Evolutionary conservation across 805 yeast genomes (phyloP).

Genomic region (Barnettozyma sucrosica): DNA sequence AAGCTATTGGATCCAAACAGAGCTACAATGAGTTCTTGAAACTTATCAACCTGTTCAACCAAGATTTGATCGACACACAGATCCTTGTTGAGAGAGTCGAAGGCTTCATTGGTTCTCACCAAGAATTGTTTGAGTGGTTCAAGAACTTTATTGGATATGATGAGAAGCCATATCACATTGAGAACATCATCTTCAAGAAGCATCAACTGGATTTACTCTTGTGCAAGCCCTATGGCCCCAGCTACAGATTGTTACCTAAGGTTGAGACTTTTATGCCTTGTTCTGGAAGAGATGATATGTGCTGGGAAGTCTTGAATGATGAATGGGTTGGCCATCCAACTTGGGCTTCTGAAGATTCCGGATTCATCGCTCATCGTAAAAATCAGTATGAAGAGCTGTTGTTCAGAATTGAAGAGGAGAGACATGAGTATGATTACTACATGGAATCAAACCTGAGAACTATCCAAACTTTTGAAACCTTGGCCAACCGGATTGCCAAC

Average conservation of each 20-base stretch:
- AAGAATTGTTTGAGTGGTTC: constrained; percentile 86
- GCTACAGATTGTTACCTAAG: constrained; percentile 88
- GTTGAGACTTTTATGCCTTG: constrained; percentile 96
- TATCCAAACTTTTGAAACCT: constrained; percentile 90
- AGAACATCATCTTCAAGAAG: constrained; percentile 79
- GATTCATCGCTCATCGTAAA: constrained; percentile 97
- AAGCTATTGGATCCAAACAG: constrained; percentile 80
- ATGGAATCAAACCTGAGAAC: constrained; percentile 94
- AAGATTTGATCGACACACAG: constrained; percentile 79
- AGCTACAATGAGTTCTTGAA: constrained; percentile 90
- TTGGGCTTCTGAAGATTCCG: constrained; percentile 99
- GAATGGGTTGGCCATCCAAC: constrained; percentile 99
- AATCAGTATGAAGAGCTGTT: constrained; percentile 96
- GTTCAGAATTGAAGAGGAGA: constrained; percentile 93
- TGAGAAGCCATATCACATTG: constrained; percentile 80
- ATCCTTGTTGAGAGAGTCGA: constrained; percentile 81
- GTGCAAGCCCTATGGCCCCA: constrained; percentile 94
- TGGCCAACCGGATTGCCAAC: constrained; percentile 87
- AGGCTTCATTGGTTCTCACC: constrained; percentile 74
- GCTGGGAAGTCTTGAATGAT: constrained; percentile 97
- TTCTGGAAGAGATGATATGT: constrained; percentile 97
- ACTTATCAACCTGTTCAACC: constrained; percentile 79
- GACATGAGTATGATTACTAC: constrained; percentile 93
- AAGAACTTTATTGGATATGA: constrained; percentile 85
- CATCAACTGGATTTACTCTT: constrained; percentile 84